These are phyloP conservation scores for Alternaria novae-zelandiae DNA, from an alignment of 2,329 filamentous ascomycete species.

Conservation along the genomic window DNA sequence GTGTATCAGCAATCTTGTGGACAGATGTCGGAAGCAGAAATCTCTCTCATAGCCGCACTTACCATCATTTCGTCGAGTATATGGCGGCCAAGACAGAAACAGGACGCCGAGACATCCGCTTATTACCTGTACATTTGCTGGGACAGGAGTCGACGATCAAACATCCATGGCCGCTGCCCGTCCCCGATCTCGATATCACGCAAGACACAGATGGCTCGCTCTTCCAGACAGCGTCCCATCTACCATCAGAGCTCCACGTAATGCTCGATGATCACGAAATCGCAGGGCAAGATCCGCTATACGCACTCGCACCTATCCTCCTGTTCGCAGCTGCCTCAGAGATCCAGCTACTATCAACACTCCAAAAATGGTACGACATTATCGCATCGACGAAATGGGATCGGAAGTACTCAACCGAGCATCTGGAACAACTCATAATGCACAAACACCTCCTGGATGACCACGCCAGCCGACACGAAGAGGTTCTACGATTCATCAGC, in stretches of 20 bases:
- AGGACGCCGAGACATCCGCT: background rate
- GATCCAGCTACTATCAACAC: background rate
- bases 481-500: background rate
- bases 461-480: background rate
- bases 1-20: background rate
- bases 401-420: background rate
- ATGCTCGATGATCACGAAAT: background rate
- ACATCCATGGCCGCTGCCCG: background rate
- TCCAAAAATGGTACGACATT: background rate
- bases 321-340: background rate
- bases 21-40: background rate
- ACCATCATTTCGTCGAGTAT: background rate
- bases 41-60: background rate
- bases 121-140: background rate
- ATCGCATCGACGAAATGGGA: background rate
- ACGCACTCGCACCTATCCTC: background rate
- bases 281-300: background rate
- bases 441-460: background rate
- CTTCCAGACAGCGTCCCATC: background rate
- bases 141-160: background rate
- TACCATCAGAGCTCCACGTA: background rate
- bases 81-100: background rate
- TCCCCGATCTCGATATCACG: background rate
- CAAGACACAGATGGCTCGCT: background rate
- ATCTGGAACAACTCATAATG: background rate